Conservation (phyloP, 2,329 filamentous ascomycete genomes). For the Cladophialophora chaetospira region DNA sequence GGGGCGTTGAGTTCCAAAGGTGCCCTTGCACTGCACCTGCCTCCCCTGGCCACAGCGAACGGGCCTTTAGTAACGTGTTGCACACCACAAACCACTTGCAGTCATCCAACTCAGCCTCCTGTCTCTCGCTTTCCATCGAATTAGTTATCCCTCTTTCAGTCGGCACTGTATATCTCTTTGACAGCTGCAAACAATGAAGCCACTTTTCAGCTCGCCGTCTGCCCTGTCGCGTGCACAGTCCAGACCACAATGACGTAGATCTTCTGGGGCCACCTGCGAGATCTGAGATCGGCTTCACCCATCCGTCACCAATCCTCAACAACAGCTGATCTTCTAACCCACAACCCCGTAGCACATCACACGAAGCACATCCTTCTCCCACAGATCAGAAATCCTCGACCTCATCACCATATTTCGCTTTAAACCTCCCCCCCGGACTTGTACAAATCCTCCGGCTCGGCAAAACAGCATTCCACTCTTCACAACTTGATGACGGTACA, state of each 20-base stretch:
- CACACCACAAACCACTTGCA: background rate
- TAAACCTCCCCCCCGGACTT: background rate
- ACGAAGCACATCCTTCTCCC: background rate
- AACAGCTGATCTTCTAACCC: background rate
- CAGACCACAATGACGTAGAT: constrained; percentile 27
- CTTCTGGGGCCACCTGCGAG: constrained; percentile 2
- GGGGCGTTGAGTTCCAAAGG: background rate
- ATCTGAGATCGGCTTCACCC: too few relatives aligned
- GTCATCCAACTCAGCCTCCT: background rate
- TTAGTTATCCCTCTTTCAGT: background rate
- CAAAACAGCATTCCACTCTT: background rate
- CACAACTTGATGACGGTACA: constrained; percentile 16
- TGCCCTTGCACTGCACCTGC: background rate
- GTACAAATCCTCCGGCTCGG: background rate
- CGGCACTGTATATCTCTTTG: constrained; percentile 12
- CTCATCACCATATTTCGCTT: background rate
- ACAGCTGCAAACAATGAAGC: constrained; percentile 14
- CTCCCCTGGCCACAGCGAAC: constrained; percentile 5
- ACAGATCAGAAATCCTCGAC: background rate
- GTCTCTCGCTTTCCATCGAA: constrained; percentile 2
- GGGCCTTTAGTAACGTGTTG: constrained; percentile 1
- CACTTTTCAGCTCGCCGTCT: constrained; percentile 6
- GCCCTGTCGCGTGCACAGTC: constrained; percentile 27
- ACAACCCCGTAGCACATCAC: background rate
- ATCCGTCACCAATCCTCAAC: constrained; percentile 2